Percentiles rank a stretch among this genome's conserved stretches.
phyloP scores from a whole-genome alignment of 371 early-diverging fungal genomes.

The Circinella umbellata region DNA sequence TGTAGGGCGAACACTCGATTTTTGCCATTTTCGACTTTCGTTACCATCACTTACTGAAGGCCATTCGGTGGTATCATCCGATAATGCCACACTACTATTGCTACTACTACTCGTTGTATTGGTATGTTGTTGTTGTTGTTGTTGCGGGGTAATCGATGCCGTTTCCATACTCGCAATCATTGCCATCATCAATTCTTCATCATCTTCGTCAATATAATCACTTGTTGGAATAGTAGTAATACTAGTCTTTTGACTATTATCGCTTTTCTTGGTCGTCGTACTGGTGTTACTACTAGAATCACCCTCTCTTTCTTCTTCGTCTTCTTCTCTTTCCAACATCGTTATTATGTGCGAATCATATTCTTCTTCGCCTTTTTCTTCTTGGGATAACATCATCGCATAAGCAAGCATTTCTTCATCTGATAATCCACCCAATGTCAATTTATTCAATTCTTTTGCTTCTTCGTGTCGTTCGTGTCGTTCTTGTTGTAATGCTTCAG shows the following conservation, averaged over 20 bases:
- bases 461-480: conserved; percentile 30
- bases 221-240: not conserved
- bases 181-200: conserved; percentile 48
- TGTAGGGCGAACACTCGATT: not conserved
- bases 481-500: conserved; percentile 37
- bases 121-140: not conserved
- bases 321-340: not conserved
- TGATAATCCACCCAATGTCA: conserved; percentile 46
- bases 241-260: not conserved
- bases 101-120: conserved; percentile 2
- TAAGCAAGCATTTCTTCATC: conserved; percentile 55
- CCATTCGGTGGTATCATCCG: conserved; percentile 6
- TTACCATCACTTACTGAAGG: conserved; percentile 15
- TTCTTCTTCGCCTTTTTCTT: conserved; percentile 13
- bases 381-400: conserved; percentile 55
- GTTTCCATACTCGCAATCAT: conserved; percentile 48
- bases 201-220: conserved; percentile 37
- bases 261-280: not conserved
- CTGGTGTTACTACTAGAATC: not conserved
- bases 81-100: not conserved
- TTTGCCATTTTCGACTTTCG: conserved; percentile 3
- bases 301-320: too few species aligned
- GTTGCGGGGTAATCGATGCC: conserved; percentile 2
- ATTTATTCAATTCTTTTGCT: conserved; percentile 31
- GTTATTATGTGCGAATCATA: too few species aligned